These are phyloP conservation scores for Aspergillus heteromorphus DNA, from an alignment of 495 filamentous ascomycete species.

Conservation along the genomic window DNA sequence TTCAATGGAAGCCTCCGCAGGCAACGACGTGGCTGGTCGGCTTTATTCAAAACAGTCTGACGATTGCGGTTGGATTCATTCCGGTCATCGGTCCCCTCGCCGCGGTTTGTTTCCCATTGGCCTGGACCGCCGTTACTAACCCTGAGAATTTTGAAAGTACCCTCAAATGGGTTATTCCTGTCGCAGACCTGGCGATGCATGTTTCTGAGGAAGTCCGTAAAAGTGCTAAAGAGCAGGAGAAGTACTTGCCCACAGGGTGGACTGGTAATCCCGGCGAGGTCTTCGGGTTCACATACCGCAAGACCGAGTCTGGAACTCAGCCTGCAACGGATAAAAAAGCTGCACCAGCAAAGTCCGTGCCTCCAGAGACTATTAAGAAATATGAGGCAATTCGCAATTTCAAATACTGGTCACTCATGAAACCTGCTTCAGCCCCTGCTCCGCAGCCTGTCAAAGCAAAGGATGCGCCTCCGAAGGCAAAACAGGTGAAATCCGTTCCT, in stretches of 20 bases:
- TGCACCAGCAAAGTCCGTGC: background rate
- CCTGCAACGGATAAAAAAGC: background rate
- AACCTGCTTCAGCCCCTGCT: background rate
- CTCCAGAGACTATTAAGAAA: background rate
- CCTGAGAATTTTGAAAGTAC: background rate
- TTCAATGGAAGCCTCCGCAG: background rate
- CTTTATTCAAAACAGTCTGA: background rate
- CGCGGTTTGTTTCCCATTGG: background rate
- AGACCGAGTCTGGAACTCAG: no score
- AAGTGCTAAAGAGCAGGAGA: background rate
- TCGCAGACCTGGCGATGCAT: background rate
- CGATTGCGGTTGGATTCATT: background rate
- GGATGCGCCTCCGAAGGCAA: background rate
- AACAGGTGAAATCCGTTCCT: background rate
- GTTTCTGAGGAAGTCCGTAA: background rate
- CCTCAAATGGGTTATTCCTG: background rate
- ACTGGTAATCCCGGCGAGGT: background rate
- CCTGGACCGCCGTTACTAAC: conserved; percentile 1
- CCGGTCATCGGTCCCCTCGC: conserved; percentile 1
- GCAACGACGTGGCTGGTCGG: background rate
- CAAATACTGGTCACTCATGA: background rate
- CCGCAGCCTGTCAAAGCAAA: background rate
- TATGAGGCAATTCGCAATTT: background rate
- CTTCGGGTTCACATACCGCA: background rate
- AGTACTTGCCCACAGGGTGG: background rate